Percentiles rank a stretch among this genome's conserved stretches.
Evolutionary conservation across 129 eudicot genomes (phyloP).

Genomic region (Erigeron canadensis): DNA sequence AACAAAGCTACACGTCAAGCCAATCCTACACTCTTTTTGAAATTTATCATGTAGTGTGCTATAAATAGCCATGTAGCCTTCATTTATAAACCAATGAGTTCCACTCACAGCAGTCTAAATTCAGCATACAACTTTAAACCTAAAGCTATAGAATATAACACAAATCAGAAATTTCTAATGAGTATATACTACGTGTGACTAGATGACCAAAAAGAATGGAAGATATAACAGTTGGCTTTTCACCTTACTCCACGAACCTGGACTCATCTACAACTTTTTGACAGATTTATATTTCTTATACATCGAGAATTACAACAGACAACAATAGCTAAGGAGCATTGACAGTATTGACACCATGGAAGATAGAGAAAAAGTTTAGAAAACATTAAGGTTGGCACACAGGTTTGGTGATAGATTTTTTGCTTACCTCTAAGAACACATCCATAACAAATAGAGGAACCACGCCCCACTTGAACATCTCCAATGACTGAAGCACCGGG

Average conservation of each 20-base stretch:
- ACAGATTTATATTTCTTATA: conserved; percentile 14
- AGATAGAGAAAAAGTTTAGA: not conserved
- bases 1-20: not conserved
- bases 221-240: not conserved
- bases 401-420: not conserved
- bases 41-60: not conserved
- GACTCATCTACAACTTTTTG: not conserved
- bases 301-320: conserved; percentile 11
- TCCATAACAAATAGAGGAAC: conserved; percentile 96
- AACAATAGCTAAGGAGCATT: not conserved
- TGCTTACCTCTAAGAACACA: conserved; percentile 88
- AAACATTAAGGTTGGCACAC: not conserved
- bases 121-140: not conserved
- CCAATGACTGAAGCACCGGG: conserved; percentile 94
- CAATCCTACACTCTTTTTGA: not conserved
- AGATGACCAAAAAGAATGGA: not conserved
- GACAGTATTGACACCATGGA: not conserved
- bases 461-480: conserved; percentile 76
- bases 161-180: too few relatives aligned
- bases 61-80: not conserved
- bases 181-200: not conserved
- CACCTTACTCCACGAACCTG: not conserved
- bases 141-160: not conserved
- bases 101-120: too few relatives aligned
- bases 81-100: not conserved